Conservation (phyloP, 2,329 filamentous ascomycete species). For the Ophiosphaerella korrae region DNA sequence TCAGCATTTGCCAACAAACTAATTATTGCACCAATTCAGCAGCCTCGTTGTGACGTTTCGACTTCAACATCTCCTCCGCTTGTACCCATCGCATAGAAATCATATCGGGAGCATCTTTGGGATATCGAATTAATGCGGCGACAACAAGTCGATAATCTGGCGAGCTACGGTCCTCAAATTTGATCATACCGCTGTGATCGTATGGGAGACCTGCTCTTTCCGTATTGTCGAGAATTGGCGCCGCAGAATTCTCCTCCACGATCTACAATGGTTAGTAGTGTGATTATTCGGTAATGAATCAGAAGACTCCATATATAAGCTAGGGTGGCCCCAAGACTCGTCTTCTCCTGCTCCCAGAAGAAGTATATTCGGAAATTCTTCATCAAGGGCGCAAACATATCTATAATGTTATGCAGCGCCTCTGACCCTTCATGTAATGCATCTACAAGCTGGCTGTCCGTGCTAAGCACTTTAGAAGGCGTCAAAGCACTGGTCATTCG, state of each 20-base stretch:
- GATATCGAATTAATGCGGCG: conserved; percentile 25
- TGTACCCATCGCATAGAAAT: conserved; percentile 15
- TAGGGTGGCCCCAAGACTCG: conserved; percentile 40
- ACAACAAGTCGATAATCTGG: conserved; percentile 35
- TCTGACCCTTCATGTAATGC: conserved; percentile 57
- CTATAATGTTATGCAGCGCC: conserved; percentile 47
- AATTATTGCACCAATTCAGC: conserved; percentile 7
- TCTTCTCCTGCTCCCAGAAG: conserved; percentile 50
- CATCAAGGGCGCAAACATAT: conserved; percentile 47
- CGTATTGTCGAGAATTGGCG: conserved; percentile 39
- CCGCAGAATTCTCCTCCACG: conserved; percentile 32
- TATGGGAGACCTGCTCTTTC: conserved; percentile 44
- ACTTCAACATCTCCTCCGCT: conserved; percentile 13
- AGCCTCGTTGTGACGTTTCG: conserved; percentile 17
- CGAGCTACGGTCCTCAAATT: conserved; percentile 28
- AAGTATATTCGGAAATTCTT: conserved; percentile 45
- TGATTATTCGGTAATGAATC: neutral
- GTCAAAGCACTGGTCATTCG: conserved; percentile 36
- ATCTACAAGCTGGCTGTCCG: conserved; percentile 56
- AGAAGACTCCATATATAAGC: conserved; percentile 27
- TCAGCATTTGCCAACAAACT: no score
- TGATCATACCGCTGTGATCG: conserved; percentile 39
- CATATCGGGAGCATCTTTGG: conserved; percentile 17
- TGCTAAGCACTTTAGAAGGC: conserved; percentile 29
- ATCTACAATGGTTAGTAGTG: conserved; percentile 17